Conservation (phyloP, 768 basidiomycete genomes). For the Lactarius hengduanensis region DNA sequence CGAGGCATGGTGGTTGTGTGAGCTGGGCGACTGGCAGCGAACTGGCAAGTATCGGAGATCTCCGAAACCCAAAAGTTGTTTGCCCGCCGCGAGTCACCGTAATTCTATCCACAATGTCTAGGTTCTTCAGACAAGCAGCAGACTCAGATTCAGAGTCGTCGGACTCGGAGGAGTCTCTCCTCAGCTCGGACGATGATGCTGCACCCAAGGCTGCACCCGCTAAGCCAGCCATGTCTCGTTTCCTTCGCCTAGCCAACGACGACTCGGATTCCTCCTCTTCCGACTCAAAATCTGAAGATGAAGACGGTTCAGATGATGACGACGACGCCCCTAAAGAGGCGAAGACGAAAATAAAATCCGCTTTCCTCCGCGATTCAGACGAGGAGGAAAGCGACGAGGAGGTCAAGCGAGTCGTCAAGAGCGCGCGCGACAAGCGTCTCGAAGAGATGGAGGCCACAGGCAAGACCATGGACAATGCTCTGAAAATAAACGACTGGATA, state of each 20-base stretch:
- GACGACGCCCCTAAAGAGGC: constrained; percentile 38
- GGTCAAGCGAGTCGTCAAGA: constrained; percentile 69
- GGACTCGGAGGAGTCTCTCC: constrained; percentile 63
- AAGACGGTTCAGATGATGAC: constrained; percentile 46
- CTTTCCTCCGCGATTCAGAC: constrained; percentile 48
- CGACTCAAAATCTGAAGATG: constrained; percentile 47
- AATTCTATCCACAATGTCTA: constrained; percentile 57
- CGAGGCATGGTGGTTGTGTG: constrained; percentile 19
- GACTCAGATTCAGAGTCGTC: constrained; percentile 84
- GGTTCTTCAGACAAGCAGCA: constrained; percentile 84
- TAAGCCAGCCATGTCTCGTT: constrained; percentile 73
- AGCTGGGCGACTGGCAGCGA: not conserved
- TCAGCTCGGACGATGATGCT: constrained; percentile 71
- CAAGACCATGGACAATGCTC: constrained; percentile 88
- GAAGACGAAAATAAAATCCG: constrained; percentile 43
- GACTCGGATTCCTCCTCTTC: constrained; percentile 49
- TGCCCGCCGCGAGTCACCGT: not conserved
- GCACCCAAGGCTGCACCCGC: constrained; percentile 44
- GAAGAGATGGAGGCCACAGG: constrained; percentile 95
- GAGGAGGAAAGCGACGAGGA: constrained; percentile 66
- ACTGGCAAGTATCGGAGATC: constrained; percentile 15
- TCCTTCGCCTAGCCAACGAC: constrained; percentile 63
- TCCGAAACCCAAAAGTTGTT: constrained; percentile 28
- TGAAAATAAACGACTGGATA: constrained; percentile 97
- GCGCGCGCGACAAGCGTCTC: constrained; percentile 87